These are phyloP conservation scores for Thalia dealbata DNA, from an alignment of 176 grass and related monocot genomes.

Conservation along the genomic window DNA sequence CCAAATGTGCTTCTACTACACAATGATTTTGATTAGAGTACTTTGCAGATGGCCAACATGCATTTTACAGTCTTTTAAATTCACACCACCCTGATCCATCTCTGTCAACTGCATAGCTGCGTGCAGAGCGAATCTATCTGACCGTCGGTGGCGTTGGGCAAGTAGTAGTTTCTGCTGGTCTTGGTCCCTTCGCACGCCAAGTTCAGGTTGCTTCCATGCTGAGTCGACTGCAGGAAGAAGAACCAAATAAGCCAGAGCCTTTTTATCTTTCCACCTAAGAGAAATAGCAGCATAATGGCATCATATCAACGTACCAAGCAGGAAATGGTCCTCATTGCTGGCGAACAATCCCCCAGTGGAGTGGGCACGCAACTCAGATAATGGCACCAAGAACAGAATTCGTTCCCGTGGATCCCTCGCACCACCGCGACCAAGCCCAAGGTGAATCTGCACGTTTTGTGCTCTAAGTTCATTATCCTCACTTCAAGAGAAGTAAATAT, in stretches of 20 bases:
- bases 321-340: conserved; percentile 14
- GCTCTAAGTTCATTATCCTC: neutral
- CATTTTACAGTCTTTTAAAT: no score
- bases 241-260: neutral
- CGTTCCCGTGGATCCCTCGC: conserved; percentile 57
- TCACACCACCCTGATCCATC: no score
- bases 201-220: conserved; percentile 26
- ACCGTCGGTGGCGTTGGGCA: conserved; percentile 24
- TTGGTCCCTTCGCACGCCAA: conserved; percentile 31
- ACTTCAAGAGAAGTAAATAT: neutral
- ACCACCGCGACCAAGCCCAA: conserved; percentile 51
- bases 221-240: conserved; percentile 30
- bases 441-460: conserved; percentile 39
- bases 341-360: conserved; percentile 45
- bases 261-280: neutral
- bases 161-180: conserved; percentile 30
- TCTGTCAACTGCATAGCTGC: conserved; percentile 40
- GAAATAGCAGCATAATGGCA: neutral
- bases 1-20: no score
- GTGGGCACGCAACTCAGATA: conserved; percentile 74
- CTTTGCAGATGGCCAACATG: no score
- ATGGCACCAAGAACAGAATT: conserved; percentile 81
- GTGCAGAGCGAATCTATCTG: conserved; percentile 46
- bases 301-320: conserved; percentile 38
- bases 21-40: no score